Base-by-base conservation (phyloP, 2,329 filamentous ascomycete genomes). In the Arthrinium phaeospermum region DNA sequence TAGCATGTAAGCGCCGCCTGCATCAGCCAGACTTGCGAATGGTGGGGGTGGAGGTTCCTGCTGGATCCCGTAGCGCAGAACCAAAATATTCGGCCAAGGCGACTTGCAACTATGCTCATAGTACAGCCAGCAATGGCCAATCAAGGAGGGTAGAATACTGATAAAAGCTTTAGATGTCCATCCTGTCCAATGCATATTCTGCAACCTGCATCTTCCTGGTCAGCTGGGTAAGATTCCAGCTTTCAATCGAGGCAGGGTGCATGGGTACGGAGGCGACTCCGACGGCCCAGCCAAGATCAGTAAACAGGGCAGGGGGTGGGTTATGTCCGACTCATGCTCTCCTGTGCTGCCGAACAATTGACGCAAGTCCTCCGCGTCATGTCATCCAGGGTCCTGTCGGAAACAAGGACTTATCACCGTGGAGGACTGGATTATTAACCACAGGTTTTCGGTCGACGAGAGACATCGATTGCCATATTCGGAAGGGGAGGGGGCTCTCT, bases 321-420 rank as follows among this genome's bases (percentile, higher is more conserved):
- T 37, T 37, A 61, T 61, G 53, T 61, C 53, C 53, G 53, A 61
- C 53, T 47, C 67, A 46, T 45, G 37, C 37, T 10, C 37, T 41
- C 37, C 8, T 41, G 37, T 41, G 5, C 12, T 16, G 57, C 22
- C 67, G 34, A 68, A 68, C 67, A 27, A 27, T 68, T 45, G 67
- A 45, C 27, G 53, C 30, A 61, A 41, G 6, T 41, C 37, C 16
- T 61, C 53, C 24, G 51, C 51, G 51, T 57, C 51, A 57, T 22
- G 27, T 34, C 34, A 34, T 57, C 51, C 22, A 14, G 27, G 53
- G 53, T 37, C 24, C 51, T 53, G 1, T 34, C 53, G 14, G 30
- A 7, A 10, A 4, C 53, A 12, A 8, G 16, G 53, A 22, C 27
- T 61, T 61, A 37, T 37, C 53, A 27, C 30, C 53, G 53, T 16